A percentile compares a stretch with the other conserved stretches of the same genome.
Evolutionary conservation across 768 basidiomycete species (phyloP).

Genomic region (Lactifluus pinguis): DNA sequence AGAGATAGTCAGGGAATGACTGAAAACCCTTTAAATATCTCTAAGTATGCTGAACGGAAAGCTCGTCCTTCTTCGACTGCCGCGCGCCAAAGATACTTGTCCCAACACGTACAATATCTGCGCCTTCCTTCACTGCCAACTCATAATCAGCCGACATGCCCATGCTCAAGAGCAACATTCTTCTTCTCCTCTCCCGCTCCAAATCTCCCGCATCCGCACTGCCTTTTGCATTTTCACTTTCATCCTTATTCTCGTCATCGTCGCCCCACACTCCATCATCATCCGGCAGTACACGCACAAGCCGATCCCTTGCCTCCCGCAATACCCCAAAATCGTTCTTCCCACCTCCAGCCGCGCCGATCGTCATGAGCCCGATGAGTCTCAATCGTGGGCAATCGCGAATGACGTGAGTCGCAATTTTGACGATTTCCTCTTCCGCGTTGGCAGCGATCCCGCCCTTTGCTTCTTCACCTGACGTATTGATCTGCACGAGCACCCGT

Average conservation of each 20-base stretch:
- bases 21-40: neutral
- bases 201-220: slow-evolving; percentile 17
- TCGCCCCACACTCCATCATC: slow-evolving; percentile 19
- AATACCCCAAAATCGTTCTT: slow-evolving; percentile 73
- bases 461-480: slow-evolving; percentile 86
- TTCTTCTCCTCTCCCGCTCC: slow-evolving; percentile 27
- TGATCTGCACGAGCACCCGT: slow-evolving; percentile 84
- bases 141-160: slow-evolving; percentile 97
- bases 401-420: slow-evolving; percentile 65
- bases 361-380: slow-evolving; percentile 92
- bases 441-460: slow-evolving; percentile 67
- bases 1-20: too few relatives aligned
- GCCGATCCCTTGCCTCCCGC: slow-evolving; percentile 49
- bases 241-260: slow-evolving; percentile 9
- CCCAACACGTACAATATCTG: slow-evolving; percentile 85
- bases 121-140: slow-evolving; percentile 73
- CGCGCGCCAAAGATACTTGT: slow-evolving; percentile 42
- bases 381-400: slow-evolving; percentile 62
- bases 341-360: slow-evolving; percentile 56
- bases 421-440: slow-evolving; percentile 32
- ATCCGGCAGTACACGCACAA: slow-evolving; percentile 38
- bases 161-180: slow-evolving; percentile 64
- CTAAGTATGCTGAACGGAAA: neutral
- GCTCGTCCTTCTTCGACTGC: slow-evolving; percentile 7
- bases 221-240: neutral